Evolutionary conservation across 2,329 filamentous ascomycete genomes (phyloP).

Genomic region (Botrytis fragariae): DNA sequence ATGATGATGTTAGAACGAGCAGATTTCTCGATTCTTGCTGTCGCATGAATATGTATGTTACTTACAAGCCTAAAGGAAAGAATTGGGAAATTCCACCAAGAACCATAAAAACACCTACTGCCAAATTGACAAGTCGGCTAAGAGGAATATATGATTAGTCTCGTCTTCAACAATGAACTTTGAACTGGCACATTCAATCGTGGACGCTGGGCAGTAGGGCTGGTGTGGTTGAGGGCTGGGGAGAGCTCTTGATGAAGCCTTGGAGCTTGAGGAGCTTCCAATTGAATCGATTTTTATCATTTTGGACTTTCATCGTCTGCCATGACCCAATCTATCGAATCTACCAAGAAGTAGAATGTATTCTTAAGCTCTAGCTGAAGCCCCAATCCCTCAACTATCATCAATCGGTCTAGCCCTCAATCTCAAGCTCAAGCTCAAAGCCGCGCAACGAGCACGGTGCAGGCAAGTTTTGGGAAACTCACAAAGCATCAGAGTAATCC

Average conservation of each 20-base stretch:
- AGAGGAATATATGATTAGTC: conserved; percentile 34
- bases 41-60: conserved; percentile 35
- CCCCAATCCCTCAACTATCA: not conserved
- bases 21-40: not conserved
- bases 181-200: conserved; percentile 14
- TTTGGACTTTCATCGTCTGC: not conserved
- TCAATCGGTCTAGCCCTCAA: not conserved
- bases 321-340: not conserved
- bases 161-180: not conserved
- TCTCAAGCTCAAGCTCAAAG: conserved; percentile 5
- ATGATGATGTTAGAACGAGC: conserved; percentile 20
- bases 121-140: conserved; percentile 94
- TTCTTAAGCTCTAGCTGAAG: not conserved
- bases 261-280: conserved; percentile 7
- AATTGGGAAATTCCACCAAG: conserved; percentile 77
- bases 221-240: conserved; percentile 5
- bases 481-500: conserved; percentile 94
- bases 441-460: conserved; percentile 4
- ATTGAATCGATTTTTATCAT: not conserved
- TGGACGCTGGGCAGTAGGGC: conserved; percentile 24
- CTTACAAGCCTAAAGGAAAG: conserved; percentile 43
- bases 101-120: conserved; percentile 80
- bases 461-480: conserved; percentile 43
- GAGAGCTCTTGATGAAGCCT: not conserved
- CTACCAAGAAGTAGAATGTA: not conserved